phyloP scores from a whole-genome alignment of 129 eudicot genomes.

The Flaveria ramosissima region DNA sequence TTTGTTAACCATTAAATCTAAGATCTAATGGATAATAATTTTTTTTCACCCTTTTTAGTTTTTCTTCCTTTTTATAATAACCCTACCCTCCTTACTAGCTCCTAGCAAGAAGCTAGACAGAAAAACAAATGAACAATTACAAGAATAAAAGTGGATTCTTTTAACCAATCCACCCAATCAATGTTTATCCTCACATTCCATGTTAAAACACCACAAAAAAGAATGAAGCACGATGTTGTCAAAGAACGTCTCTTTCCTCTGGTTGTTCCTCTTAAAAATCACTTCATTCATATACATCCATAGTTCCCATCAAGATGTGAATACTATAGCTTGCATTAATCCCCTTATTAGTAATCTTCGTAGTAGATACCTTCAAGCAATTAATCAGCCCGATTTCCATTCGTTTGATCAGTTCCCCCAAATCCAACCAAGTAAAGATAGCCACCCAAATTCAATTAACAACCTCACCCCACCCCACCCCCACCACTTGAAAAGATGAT shows the following conservation, averaged over 20 bases:
- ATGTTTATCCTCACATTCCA: background rate
- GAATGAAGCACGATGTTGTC: too few species aligned
- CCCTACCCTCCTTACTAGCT: background rate
- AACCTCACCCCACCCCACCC: background rate
- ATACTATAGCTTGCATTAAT: background rate
- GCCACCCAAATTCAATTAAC: background rate
- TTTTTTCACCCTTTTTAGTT: too few species aligned
- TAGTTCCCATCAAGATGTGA: background rate
- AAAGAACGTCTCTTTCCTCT: background rate
- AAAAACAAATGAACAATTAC: background rate
- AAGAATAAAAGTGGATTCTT: background rate
- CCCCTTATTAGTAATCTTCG: too few species aligned
- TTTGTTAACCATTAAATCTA: too few species aligned
- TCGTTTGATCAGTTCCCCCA: background rate
- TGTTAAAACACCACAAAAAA: too few species aligned
- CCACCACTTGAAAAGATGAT: background rate
- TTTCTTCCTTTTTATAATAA: too few species aligned
- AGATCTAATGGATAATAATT: too few species aligned
- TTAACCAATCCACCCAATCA: background rate
- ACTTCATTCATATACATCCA: too few species aligned
- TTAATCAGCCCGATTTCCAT: background rate
- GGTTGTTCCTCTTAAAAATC: background rate
- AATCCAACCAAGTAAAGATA: background rate
- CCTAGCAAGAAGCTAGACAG: background rate
- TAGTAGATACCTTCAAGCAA: background rate